A percentile compares a stretch with the other conserved stretches of the same genome.
phyloP scores from a whole-genome alignment of 352 stramenopile species.

The Globisporangium mamillatum region DNA sequence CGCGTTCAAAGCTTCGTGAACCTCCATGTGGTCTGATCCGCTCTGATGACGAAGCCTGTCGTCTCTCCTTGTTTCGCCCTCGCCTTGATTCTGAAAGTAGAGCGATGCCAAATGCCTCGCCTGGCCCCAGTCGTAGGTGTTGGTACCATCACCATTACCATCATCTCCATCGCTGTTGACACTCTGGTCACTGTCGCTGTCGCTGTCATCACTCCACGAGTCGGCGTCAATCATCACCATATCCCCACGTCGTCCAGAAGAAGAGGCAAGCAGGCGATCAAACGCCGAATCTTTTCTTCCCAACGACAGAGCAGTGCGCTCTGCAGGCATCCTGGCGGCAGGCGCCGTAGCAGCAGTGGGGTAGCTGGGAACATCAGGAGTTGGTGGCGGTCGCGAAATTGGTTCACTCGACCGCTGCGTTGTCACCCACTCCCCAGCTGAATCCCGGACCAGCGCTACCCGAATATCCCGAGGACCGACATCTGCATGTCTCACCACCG shows the following conservation, averaged over 20 bases:
- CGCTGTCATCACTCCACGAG: constrained; percentile 7
- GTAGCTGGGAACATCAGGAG: background rate
- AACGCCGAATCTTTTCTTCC: constrained; percentile 1
- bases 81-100: background rate
- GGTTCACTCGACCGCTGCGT: background rate
- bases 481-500: too few relatives aligned
- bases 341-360: background rate
- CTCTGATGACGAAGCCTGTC: background rate
- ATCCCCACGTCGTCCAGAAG: background rate
- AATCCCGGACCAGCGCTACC: background rate
- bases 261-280: constrained; percentile 1
- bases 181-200: background rate
- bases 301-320: background rate
- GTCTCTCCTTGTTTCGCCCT: background rate
- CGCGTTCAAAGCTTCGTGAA: background rate
- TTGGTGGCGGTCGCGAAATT: background rate
- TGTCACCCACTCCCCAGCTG: background rate
- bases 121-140: constrained; percentile 1
- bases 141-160: background rate
- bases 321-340: background rate
- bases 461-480: background rate
- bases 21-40: background rate
- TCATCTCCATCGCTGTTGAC: background rate
- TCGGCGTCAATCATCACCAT: constrained; percentile 4
- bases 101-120: background rate